Conservation (phyloP, 2,329 filamentous ascomycete species). For the Calonectria honghensis region DNA sequence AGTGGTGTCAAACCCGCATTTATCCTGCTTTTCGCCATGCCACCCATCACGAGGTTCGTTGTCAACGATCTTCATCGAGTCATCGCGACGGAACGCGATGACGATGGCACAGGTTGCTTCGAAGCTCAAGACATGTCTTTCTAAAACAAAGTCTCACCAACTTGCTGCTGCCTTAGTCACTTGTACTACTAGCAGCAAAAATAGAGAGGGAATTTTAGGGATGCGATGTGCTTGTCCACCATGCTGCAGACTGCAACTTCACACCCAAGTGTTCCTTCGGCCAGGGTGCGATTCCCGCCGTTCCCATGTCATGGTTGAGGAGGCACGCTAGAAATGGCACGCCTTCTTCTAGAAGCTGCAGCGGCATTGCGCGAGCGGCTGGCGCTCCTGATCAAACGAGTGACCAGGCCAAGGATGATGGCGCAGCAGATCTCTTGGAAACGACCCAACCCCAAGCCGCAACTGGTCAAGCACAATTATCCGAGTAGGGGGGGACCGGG, state of each 20-base stretch:
- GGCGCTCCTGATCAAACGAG: constrained; percentile 41
- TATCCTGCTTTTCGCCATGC: neutral
- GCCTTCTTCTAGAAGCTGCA: constrained; percentile 12
- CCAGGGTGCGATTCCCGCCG: neutral
- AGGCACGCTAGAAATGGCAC: constrained; percentile 15
- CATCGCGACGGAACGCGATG: neutral
- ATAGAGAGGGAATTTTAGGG: neutral
- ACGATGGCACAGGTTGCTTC: neutral
- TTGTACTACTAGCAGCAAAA: neutral
- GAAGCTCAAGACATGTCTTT: neutral
- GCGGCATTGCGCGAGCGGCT: constrained; percentile 32
- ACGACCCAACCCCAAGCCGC: constrained; percentile 17
- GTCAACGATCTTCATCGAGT: neutral
- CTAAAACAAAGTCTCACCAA: neutral
- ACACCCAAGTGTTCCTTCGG: neutral
- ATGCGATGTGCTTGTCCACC: neutral
- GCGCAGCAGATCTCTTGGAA: constrained; percentile 39
- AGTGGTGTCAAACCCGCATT: constrained; percentile 10
- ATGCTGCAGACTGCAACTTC: neutral
- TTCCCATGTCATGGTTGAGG: no score
- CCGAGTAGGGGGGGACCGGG: constrained; percentile 35
- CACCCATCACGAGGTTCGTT: neutral
- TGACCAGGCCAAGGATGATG: constrained; percentile 28
- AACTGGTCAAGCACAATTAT: constrained; percentile 30
- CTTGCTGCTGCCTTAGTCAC: neutral